Evolutionary conservation across 805 yeast species (phyloP).

Genomic region (Yarrowia sp.): DNA sequence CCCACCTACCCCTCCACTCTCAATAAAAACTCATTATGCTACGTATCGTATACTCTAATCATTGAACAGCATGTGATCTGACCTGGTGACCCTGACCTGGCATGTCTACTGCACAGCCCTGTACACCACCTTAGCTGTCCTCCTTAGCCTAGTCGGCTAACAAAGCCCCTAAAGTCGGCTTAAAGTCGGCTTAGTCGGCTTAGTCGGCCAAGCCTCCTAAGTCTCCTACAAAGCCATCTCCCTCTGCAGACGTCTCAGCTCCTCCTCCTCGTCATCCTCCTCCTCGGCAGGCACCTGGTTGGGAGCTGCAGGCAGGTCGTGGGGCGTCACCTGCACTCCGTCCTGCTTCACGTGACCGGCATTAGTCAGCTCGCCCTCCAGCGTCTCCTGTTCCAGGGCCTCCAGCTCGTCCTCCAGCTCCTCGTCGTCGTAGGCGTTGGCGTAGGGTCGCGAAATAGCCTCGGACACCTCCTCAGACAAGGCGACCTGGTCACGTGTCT

Average conservation of each 20-base stretch:
- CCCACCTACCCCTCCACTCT: no score
- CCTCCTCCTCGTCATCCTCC: constrained; percentile 55
- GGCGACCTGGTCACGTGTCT: constrained; percentile 95
- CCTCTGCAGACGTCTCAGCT: constrained; percentile 54
- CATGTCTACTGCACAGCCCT: no score
- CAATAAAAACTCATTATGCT: constrained; percentile 30
- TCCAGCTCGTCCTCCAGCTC: constrained; percentile 95
- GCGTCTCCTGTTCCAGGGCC: constrained; percentile 81
- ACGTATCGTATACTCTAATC: constrained; percentile 23
- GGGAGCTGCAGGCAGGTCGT: constrained; percentile 42
- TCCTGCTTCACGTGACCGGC: constrained; percentile 42
- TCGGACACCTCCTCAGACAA: constrained; percentile 94
- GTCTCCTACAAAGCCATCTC: constrained; percentile 53
- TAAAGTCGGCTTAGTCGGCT: no score
- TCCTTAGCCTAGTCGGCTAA: no score
- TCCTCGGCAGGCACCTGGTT: constrained; percentile 44
- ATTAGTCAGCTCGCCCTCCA: constrained; percentile 62
- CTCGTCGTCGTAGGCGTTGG: constrained; percentile 78
- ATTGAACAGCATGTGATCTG: not conserved
- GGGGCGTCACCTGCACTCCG: constrained; percentile 46
- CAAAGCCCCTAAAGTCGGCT: no score
- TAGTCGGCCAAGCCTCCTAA: no score
- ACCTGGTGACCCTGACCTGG: no score
- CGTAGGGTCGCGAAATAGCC: constrained; percentile 93
- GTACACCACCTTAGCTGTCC: no score